Base-by-base conservation (phyloP, 2,329 filamentous ascomycete species). In the Emericellopsis atlantica region DNA sequence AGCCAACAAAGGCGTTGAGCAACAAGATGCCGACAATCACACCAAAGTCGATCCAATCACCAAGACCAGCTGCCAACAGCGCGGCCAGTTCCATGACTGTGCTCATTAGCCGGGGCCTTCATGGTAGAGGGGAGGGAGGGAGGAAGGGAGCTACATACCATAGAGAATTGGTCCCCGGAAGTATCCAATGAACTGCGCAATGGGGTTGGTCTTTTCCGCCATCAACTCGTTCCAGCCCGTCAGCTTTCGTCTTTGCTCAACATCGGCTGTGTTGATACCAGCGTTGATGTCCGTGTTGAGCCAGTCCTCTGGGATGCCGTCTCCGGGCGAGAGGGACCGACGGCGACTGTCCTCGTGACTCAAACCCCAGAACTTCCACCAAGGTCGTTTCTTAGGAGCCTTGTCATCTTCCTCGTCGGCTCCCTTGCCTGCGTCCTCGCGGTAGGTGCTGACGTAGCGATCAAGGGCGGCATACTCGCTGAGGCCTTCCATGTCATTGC, bases 151-250 rank as follows among this genome's bases (percentile, higher is more conserved):
- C 18, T n/a, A 62, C 76, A 58, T 70, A 84, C 81, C 79, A 63
- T 85, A 86, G 47, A 85, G 75, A 68, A 86, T 81, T 46, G 81
- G 81, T 54, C 81, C 81, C 50, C 68, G 76, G 72, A 86, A 86
- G 67, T 81, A 86, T 57, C 75, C 71, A 51, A 86, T 64, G 66
- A 86, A 85, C 66, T 85, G 80, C 57, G 81, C 59, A 59, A 84
- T 72, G 67, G 84, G 66, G 67, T 84, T 85, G 64, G 80, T 77
- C 70, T 84, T 84, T 67, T 85, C 81, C 26, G 79, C 76, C 24
- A 71, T 68, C 58, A 86, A 67, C 59, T 86, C 81, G 66, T 85
- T 86, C 66, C 64, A 84, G 45, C 81, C 81, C 49, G 69, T 70
- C 52, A 72, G 71, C 65, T 76, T 82, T 51, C 81, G 70, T 52